Evolutionary conservation across 1,139 yeast species (phyloP), one percentile per base, ranked within the genome.

Genomic region (Suhomyces maxii): DNA sequence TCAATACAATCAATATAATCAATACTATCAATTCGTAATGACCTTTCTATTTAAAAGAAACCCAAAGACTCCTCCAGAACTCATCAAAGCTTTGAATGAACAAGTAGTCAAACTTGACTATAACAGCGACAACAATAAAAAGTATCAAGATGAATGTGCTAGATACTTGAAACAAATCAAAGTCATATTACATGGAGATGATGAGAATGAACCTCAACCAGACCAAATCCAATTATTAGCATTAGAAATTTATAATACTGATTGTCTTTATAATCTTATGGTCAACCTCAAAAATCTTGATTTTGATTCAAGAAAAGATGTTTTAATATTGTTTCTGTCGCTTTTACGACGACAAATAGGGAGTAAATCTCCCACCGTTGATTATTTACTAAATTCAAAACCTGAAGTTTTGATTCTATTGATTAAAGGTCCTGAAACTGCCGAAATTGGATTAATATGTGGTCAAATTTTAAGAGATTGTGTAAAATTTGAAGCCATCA

Each of bases 21-120:
- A 18, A 18, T 18, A 18, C 6, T 6, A 18, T 18, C 23, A 18
- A 18, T 18, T 18, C 23, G 6, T 34, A 13, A 89, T 91, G 97
- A 87, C 97, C 14, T 91, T 91, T 60, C 73, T 93, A 58, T 91
- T 93, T 76, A 87, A 89, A 56, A 78, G 97, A 61, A 88, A 85
- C 62, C 96, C 95, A n/a, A 89, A 89, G 65, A 84, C 96, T 2
- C 96, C 97, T 1, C 82, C 79, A 34, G 99, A 93, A 60, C 77
- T 90, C 49, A 86, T 89, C 12, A 77, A 89, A 47, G 82, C 84
- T 11, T 74, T 90, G 51, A 81, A 80, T 54, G 98, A 93, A 45
- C 89, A 82, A 57, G 75, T 89, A 13, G 66, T 75, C 34, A 85
- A 88, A 60, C 73, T 87, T 35, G 95, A 86, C 52, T 50, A 65